These are phyloP conservation scores for Sordariomycetes sp. DNA, from an alignment of 2,329 filamentous ascomycete species.

Conservation along the genomic window DNA sequence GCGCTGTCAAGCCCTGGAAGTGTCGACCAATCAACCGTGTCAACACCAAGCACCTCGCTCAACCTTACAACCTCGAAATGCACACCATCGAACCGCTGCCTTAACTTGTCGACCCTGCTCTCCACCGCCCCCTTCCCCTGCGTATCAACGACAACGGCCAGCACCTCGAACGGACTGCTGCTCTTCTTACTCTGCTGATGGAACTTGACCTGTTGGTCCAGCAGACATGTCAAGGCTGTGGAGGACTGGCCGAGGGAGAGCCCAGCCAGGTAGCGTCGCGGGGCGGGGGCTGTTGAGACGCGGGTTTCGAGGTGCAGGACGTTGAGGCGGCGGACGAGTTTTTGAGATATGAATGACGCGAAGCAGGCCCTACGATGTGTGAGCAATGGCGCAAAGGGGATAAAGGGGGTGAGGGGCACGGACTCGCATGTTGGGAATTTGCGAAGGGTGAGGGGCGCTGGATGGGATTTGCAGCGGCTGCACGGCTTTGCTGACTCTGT, in stretches of 20 bases:
- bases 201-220: conserved; percentile 54
- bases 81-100: conserved; percentile 55
- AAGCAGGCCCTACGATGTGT: conserved; percentile 52
- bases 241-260: conserved; percentile 81
- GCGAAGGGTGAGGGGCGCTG: conserved; percentile 19
- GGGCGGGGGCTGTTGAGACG: conserved; percentile 19
- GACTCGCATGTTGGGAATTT: conserved; percentile 22
- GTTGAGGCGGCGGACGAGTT: conserved; percentile 65
- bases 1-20: conserved; percentile 20
- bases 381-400: not conserved
- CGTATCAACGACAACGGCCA: conserved; percentile 47
- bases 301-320: conserved; percentile 39
- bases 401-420: conserved; percentile 3
- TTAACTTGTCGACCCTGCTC: conserved; percentile 41
- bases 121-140: conserved; percentile 23
- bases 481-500: too few relatives aligned
- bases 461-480: too few relatives aligned
- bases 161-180: conserved; percentile 58
- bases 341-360: conserved; percentile 64
- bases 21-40: conserved; percentile 43
- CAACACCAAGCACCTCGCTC: conserved; percentile 46
- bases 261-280: conserved; percentile 56
- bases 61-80: conserved; percentile 55
- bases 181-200: conserved; percentile 58
- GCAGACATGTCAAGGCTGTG: conserved; percentile 63